Evolutionary conservation across 192 early-diverging fungal genomes (phyloP), one percentile per base, ranked within the genome.

Genomic region (Nowakowskiella sp.): DNA sequence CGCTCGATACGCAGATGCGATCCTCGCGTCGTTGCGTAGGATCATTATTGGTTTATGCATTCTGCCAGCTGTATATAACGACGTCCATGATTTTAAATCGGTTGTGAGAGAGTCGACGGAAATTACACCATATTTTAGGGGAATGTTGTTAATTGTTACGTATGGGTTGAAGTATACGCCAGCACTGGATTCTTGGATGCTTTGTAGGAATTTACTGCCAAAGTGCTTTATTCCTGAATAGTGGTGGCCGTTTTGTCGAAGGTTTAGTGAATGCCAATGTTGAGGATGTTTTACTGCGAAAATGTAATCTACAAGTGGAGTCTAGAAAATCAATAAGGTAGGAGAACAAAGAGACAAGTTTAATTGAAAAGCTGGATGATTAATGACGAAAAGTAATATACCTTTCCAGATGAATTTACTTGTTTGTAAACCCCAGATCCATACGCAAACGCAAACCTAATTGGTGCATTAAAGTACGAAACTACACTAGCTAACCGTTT

Each of bases 221-320:
- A 92, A 54, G 9, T 55, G 58, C 25, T 78, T 79, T 56, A 93
- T 55, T 24, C 82, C 57, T n/a, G 92, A 94, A 66, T 99, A 99
- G 61, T 99, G 94, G 30, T 80, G 62, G 16, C 82, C 83, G 68
- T 96, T 81, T 64, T 92, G 90, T n/a, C 85, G 75, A 30, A 97
- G 74, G 64, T 99, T 99, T 43, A 95, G 74, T 23, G 87, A 88
- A 54, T 99, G 96, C 96, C 96, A 99, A 62, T 94, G 91, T 51
- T 87, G 82, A 9, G 94, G 84, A 65, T 99, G 88, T 4, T 85
- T 83, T 16, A 99, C 96, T 9, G 83, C 96, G 74, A 99, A 91
- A 9, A 99, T 85, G 51, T 92, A 79, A 70, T 99, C 96, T 0
- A 97, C 77, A 88, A 95, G 91, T 0, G 92, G 89, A 46, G 85